Evolutionary conservation across 192 early-diverging fungal genomes (phyloP).

Genomic region (Dissophora ornata): DNA sequence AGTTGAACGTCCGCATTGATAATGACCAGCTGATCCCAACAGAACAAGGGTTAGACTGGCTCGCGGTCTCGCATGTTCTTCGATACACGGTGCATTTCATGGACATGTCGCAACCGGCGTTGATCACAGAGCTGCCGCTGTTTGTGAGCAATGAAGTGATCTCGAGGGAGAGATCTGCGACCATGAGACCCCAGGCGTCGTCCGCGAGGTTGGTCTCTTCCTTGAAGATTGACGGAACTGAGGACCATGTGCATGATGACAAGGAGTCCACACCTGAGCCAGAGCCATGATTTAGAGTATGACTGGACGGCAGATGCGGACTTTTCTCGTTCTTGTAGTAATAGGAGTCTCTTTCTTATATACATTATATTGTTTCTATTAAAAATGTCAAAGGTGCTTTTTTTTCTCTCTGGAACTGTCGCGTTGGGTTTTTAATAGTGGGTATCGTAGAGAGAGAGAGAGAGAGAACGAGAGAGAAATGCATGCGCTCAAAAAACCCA

Average conservation of each 20-base stretch:
- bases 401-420: no score
- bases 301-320: no score
- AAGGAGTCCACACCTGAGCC: constrained; percentile 42
- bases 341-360: background rate
- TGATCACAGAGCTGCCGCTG: constrained; percentile 37
- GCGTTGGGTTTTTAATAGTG: background rate
- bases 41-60: constrained; percentile 43
- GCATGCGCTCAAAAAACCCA: no score
- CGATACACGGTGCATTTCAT: constrained; percentile 42
- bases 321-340: background rate
- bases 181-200: constrained; percentile 2
- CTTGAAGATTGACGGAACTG: constrained; percentile 23
- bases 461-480: no score
- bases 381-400: no score
- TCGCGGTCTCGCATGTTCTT: constrained; percentile 38
- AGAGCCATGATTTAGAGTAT: constrained; percentile 11
- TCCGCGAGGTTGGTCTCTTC: constrained; percentile 5
- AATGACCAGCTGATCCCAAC: constrained; percentile 50
- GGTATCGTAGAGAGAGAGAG: no score
- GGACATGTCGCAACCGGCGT: constrained; percentile 22
- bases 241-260: constrained; percentile 20
- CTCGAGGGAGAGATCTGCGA: constrained; percentile 2
- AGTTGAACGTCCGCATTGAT: constrained; percentile 43
- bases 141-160: constrained; percentile 43
- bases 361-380: background rate